Percentiles rank a stretch among this genome's conserved stretches.
Evolutionary conservation across 129 eudicot species (phyloP).

Genomic region (Flaveria trinervia): DNA sequence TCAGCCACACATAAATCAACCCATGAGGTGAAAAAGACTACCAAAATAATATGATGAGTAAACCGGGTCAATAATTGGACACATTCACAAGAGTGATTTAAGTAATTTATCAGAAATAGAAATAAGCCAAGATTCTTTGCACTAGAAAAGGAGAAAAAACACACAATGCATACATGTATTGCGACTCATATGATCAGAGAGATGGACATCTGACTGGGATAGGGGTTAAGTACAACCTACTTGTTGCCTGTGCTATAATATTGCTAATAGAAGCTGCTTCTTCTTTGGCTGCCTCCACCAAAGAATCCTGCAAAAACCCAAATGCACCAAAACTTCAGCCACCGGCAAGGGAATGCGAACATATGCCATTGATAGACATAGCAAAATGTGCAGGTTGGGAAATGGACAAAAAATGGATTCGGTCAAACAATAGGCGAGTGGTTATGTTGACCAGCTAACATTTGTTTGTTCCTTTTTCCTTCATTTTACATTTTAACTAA

Average conservation of each 20-base stretch:
- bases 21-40: not conserved
- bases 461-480: slow-evolving; percentile 6
- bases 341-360: not conserved
- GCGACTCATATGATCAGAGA: slow-evolving; percentile 6
- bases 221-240: slow-evolving; percentile 32
- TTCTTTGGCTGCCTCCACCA: slow-evolving; percentile 91
- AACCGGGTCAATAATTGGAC: not conserved
- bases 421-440: not conserved
- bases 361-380: not conserved
- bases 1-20: not conserved
- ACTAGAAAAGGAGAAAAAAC: not conserved
- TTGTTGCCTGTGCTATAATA: slow-evolving; percentile 94
- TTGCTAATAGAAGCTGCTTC: slow-evolving; percentile 80
- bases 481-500: not conserved
- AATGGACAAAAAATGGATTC: not conserved
- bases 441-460: not conserved
- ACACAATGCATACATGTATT: slow-evolving; percentile 18
- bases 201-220: not conserved
- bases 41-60: not conserved
- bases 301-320: slow-evolving; percentile 63
- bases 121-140: slow-evolving; percentile 14
- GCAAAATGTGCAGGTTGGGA: not conserved
- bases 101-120: slow-evolving; percentile 15
- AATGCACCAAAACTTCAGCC: slow-evolving; percentile 17
- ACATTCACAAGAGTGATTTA: slow-evolving; percentile 5